Conservation (phyloP, 306 rosid species). For the Carpinus viminea region DNA sequence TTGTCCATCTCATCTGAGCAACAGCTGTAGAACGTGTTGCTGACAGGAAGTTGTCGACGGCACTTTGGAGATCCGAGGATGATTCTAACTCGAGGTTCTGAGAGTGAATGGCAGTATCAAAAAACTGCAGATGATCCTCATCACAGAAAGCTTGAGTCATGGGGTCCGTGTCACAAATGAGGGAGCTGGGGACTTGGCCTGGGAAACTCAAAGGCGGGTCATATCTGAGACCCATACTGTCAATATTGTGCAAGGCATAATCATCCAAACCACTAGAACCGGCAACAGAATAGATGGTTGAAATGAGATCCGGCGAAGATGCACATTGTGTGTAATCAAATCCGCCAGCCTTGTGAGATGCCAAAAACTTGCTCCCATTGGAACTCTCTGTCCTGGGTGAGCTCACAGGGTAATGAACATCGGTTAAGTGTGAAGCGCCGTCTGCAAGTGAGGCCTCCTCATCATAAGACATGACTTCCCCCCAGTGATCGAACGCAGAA, state of each 20-base stretch:
- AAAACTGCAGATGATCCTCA: slow-evolving; percentile 67
- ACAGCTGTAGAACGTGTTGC: slow-evolving; percentile 39
- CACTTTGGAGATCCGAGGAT: slow-evolving; percentile 59
- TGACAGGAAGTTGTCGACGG: slow-evolving; percentile 50
- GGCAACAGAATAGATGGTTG: slow-evolving; percentile 71
- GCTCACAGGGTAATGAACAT: slow-evolving; percentile 42
- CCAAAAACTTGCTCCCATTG: slow-evolving; percentile 61
- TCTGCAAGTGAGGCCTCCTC: slow-evolving; percentile 64
- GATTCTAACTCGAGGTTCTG: slow-evolving; percentile 44
- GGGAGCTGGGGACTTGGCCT: slow-evolving; percentile 55
- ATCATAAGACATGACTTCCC: slow-evolving; percentile 47
- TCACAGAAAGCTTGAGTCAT: slow-evolving; percentile 58
- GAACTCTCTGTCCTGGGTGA: slow-evolving; percentile 65
- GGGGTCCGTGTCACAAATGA: slow-evolving; percentile 65
- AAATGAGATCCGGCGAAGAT: slow-evolving; percentile 76
- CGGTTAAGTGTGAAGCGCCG: slow-evolving; percentile 47
- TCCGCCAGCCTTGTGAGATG: slow-evolving; percentile 55
- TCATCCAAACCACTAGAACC: slow-evolving; percentile 68
- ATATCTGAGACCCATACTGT: slow-evolving; percentile 56
- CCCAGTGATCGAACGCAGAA: slow-evolving; percentile 65
- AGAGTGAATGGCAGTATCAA: slow-evolving; percentile 60
- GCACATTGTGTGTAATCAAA: slow-evolving; percentile 60
- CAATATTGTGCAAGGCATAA: slow-evolving; percentile 56
- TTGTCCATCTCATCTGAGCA: slow-evolving; percentile 88
- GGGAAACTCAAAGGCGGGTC: slow-evolving; percentile 61